Evolutionary conservation across 768 basidiomycete genomes (phyloP).

Genomic region (Agaricus sinodeliciosus): DNA sequence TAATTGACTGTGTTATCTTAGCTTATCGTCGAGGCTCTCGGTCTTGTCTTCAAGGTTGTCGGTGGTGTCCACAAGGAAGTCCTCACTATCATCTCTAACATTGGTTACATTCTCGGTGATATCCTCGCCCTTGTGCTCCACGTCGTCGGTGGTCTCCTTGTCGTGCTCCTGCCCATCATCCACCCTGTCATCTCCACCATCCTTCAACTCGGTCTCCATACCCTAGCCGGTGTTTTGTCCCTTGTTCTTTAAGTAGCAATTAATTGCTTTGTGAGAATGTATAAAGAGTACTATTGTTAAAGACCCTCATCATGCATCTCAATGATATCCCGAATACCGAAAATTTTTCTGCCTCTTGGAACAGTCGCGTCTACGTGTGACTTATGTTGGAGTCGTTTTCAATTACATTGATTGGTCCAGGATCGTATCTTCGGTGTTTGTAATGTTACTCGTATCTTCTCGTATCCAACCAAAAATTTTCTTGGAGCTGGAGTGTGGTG

Average conservation of each 20-base stretch:
- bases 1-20: background rate
- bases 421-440: too few relatives aligned
- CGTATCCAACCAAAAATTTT: too few relatives aligned
- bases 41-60: background rate
- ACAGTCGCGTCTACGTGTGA: too few relatives aligned
- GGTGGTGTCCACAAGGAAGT: slow-evolving; percentile 4
- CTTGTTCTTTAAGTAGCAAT: background rate
- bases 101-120: slow-evolving; percentile 10
- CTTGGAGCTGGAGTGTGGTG: too few relatives aligned
- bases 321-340: too few relatives aligned
- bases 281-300: too few relatives aligned
- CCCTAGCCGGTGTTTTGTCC: background rate
- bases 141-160: background rate
- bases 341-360: too few relatives aligned
- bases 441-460: too few relatives aligned
- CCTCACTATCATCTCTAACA: slow-evolving; percentile 8
- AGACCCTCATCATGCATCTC: too few relatives aligned
- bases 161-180: background rate
- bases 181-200: background rate
- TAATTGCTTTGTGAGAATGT: background rate
- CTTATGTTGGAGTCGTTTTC: too few relatives aligned
- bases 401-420: too few relatives aligned
- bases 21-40: background rate
- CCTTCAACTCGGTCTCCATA: background rate
- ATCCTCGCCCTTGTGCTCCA: background rate